Evolutionary conservation across 352 stramenopile species (phyloP).

Genomic region (Phytophthora ramorum): DNA sequence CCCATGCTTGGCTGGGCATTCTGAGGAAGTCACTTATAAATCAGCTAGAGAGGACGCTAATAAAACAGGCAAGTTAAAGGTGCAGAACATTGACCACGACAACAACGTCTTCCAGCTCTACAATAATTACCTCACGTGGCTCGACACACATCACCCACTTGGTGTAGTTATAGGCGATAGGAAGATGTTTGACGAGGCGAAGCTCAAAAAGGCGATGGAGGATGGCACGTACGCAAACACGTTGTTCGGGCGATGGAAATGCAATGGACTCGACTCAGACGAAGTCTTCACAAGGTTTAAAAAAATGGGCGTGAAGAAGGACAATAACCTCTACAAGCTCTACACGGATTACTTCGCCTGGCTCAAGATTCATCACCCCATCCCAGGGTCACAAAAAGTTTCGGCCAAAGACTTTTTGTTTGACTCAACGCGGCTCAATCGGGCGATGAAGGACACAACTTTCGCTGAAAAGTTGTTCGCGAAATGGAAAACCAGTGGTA

Average conservation of each 20-base stretch:
- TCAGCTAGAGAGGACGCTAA: no score
- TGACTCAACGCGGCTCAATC: neutral
- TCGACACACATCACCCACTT: neutral
- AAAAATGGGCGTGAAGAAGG: neutral
- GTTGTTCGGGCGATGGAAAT: neutral
- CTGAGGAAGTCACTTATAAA: no score
- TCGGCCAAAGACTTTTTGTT: neutral
- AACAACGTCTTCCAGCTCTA: neutral
- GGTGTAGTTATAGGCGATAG: neutral
- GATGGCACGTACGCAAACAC: neutral
- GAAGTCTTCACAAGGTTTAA: neutral
- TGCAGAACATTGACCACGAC: neutral
- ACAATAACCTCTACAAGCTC: neutral
- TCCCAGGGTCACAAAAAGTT: no score
- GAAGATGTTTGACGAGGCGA: constrained; percentile 3
- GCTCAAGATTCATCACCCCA: constrained; percentile 8
- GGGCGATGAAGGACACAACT: neutral
- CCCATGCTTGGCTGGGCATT: no score
- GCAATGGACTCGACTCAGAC: neutral
- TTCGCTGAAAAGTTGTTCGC: constrained; percentile 4
- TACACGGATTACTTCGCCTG: constrained; percentile 1
- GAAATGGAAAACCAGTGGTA: neutral
- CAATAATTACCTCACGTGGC: neutral
- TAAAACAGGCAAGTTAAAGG: neutral
- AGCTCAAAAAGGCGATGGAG: neutral